phyloP scores from a whole-genome alignment of 495 filamentous ascomycete genomes.

The Tuber brumale region DNA sequence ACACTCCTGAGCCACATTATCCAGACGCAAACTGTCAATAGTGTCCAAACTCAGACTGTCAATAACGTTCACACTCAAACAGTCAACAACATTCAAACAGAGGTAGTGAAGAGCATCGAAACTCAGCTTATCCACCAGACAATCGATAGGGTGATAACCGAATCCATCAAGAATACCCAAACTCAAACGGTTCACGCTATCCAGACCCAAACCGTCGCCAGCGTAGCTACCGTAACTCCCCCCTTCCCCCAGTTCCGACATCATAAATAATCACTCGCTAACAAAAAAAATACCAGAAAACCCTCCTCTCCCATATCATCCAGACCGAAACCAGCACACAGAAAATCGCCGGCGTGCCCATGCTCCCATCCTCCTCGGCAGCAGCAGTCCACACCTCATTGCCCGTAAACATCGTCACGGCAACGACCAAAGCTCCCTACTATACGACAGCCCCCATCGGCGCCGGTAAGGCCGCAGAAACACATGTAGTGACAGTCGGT shows the following conservation, averaged over 20 bases:
- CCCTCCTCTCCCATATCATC: constrained; percentile 18
- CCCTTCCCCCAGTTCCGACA: not conserved
- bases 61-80: constrained; percentile 15
- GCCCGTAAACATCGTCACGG: constrained; percentile 3
- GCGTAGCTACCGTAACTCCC: constrained; percentile 26
- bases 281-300: constrained; percentile 20
- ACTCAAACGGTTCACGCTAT: constrained; percentile 14
- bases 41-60: constrained; percentile 22
- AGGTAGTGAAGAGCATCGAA: constrained; percentile 19
- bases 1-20: constrained; percentile 1
- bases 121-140: constrained; percentile 17
- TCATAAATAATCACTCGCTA: constrained; percentile 35
- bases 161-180: not conserved
- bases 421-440: constrained; percentile 16
- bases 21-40: constrained; percentile 18
- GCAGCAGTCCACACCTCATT: constrained; percentile 7
- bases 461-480: constrained; percentile 2
- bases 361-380: not conserved
- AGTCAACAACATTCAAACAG: constrained; percentile 28
- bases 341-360: constrained; percentile 15
- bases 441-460: constrained; percentile 16
- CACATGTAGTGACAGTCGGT: constrained; percentile 49
- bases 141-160: constrained; percentile 12
- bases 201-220: constrained; percentile 29
- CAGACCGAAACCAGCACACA: constrained; percentile 19